phyloP scores from a whole-genome alignment of 331 rosid genomes.

The Rosa hybrid region DNA sequence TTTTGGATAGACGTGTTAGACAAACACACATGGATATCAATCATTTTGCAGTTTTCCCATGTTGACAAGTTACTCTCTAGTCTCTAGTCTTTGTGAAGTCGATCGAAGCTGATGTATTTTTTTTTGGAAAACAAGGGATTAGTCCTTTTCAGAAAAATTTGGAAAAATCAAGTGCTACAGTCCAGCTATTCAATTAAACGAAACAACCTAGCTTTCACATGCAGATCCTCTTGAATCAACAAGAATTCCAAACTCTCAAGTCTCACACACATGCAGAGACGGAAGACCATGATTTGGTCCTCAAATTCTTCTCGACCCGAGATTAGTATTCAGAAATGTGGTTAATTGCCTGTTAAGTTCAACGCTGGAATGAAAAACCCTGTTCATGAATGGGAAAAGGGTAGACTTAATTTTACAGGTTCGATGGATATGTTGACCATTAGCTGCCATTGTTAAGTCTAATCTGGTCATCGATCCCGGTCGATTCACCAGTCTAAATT shows the following conservation, averaged over 20 bases:
- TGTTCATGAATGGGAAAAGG: constrained; percentile 24
- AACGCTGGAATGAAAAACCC: constrained; percentile 19
- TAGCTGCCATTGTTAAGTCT: not conserved
- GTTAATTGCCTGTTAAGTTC: constrained; percentile 4
- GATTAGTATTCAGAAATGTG: not conserved
- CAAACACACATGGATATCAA: not conserved
- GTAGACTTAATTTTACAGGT: constrained; percentile 24
- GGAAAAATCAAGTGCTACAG: not conserved
- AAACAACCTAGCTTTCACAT: not conserved
- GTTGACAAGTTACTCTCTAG: not conserved
- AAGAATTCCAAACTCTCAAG: not conserved
- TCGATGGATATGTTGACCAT: constrained; percentile 27
- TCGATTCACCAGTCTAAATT: not conserved
- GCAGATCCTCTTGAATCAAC: constrained; percentile 16
- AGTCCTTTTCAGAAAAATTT: not conserved
- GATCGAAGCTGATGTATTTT: constrained; percentile 13
- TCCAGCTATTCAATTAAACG: not conserved
- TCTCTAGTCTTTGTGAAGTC: constrained; percentile 19
- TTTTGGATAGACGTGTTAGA: too few relatives aligned
- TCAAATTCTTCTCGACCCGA: too few relatives aligned
- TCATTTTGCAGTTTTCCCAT: not conserved
- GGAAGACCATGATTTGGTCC: constrained; percentile 18
- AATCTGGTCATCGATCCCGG: not conserved
- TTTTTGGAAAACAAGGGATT: not conserved
- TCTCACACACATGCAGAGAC: constrained; percentile 43